phyloP scores from a whole-genome alignment of 2,329 filamentous ascomycete genomes.

The Colletotrichum sp. region DNA sequence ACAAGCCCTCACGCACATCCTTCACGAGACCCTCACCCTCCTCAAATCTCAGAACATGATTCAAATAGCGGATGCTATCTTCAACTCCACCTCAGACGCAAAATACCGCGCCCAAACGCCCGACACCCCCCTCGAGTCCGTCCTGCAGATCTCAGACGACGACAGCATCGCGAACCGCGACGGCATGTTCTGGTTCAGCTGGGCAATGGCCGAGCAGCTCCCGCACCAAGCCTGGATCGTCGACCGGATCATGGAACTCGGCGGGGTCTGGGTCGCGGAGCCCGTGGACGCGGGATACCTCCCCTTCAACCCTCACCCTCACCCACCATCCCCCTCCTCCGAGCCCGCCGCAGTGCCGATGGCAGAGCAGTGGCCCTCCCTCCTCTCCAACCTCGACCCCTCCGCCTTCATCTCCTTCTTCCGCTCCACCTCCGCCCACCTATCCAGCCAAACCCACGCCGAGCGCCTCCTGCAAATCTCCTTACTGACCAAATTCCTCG shows the following conservation, averaged over 20 bases:
- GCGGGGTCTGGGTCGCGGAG: background rate
- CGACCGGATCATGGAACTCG: background rate
- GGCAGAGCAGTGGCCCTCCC: background rate
- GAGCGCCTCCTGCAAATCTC: background rate
- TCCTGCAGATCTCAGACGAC: background rate
- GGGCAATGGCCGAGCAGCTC: background rate
- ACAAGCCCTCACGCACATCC: background rate
- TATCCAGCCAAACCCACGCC: background rate
- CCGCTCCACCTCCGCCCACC: background rate
- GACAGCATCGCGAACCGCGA: fast-evolving
- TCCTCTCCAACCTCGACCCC: background rate
- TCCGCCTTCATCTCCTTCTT: background rate
- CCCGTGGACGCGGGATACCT: background rate
- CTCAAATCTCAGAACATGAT: fast-evolving
- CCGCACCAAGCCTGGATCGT: background rate
- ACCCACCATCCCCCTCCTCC: background rate
- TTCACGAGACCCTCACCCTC: background rate
- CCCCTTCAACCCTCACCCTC: background rate
- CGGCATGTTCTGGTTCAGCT: background rate
- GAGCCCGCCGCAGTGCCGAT: background rate
- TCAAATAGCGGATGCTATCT: fast-evolving
- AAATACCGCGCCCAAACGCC: background rate
- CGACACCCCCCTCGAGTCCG: background rate
- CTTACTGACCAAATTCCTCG: background rate
- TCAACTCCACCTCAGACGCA: background rate